These are phyloP conservation scores for Dimargaris verticillata DNA, from an alignment of 192 early-diverging fungal species.

Conservation along the genomic window DNA sequence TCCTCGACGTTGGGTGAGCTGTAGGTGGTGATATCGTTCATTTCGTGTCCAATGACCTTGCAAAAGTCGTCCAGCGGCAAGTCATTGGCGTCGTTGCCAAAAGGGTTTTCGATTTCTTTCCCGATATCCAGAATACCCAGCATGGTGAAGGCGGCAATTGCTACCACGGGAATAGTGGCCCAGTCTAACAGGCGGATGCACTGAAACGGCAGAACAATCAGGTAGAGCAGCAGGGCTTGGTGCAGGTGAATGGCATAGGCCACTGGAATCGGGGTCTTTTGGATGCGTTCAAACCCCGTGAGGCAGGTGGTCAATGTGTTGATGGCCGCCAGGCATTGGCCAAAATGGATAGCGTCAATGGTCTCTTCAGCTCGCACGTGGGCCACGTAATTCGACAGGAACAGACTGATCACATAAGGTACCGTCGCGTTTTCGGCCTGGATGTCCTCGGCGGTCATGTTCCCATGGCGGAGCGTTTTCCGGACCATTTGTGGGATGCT, in stretches of 20 bases:
- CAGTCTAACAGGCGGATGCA: conserved; percentile 34
- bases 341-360: conserved; percentile 28
- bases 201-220: conserved; percentile 70
- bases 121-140: conserved; percentile 77
- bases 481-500: conserved; percentile 16
- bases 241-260: conserved; percentile 80
- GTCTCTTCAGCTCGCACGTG: conserved; percentile 17
- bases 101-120: conserved; percentile 86
- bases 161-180: conserved; percentile 47
- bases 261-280: conserved; percentile 70
- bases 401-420: conserved; percentile 43
- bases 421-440: conserved; percentile 19
- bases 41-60: conserved; percentile 22
- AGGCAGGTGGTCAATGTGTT: conserved; percentile 37
- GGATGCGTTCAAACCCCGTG: conserved; percentile 65
- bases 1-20: not conserved
- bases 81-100: conserved; percentile 68
- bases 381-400: conserved; percentile 37
- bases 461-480: conserved; percentile 11
- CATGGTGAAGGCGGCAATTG: conserved; percentile 53
- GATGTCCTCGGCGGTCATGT: not conserved
- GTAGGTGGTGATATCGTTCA: conserved; percentile 12
- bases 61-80: conserved; percentile 39
- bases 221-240: conserved; percentile 59
- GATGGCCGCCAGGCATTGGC: conserved; percentile 22